These are phyloP conservation scores for Penicillium verhagenii DNA, from an alignment of 495 filamentous ascomycete genomes.

Conservation along the genomic window DNA sequence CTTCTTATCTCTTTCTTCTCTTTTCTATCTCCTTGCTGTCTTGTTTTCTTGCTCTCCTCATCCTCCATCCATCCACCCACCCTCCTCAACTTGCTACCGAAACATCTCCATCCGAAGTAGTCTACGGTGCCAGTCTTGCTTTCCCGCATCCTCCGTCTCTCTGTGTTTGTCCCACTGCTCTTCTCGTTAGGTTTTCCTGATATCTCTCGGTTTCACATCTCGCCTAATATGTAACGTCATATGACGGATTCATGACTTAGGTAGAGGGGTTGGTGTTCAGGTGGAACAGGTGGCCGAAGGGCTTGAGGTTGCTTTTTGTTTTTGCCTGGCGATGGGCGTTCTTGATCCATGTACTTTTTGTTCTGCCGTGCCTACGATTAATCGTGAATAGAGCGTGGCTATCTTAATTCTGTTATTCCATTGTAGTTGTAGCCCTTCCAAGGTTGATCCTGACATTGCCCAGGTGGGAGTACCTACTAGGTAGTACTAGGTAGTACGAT, in stretches of 20 bases:
- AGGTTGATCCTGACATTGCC: no score
- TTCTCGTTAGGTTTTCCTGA: slow-evolving; percentile 23
- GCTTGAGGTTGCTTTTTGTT: slow-evolving; percentile 29
- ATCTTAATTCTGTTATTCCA: slow-evolving; percentile 6
- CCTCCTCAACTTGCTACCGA: slow-evolving; percentile 7
- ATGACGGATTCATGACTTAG: slow-evolving; percentile 29
- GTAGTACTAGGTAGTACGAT: no score
- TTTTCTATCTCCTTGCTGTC: slow-evolving; percentile 7
- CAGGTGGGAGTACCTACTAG: no score
- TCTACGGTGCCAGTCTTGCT: slow-evolving; percentile 20
- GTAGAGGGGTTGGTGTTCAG: slow-evolving; percentile 34
- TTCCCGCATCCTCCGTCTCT: slow-evolving; percentile 7
- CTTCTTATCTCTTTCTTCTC: slow-evolving; percentile 7
- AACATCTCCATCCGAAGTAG: slow-evolving; percentile 20
- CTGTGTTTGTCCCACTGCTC: slow-evolving; percentile 13
- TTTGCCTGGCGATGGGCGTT: slow-evolving; percentile 29
- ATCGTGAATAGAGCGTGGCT: slow-evolving; percentile 30
- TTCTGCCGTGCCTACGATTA: slow-evolving; percentile 15
- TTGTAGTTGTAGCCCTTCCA: neutral
- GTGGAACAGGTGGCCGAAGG: slow-evolving; percentile 33
- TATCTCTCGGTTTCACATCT: slow-evolving; percentile 32
- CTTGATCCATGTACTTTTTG: slow-evolving; percentile 25
- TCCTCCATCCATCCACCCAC: slow-evolving; percentile 17
- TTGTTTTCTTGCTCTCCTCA: slow-evolving; percentile 19
- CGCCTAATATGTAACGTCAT: slow-evolving; percentile 33